Evolutionary conservation across 129 eudicot genomes (phyloP), one percentile per base, ranked within the genome.

Genomic region (Saussurea involucrata): DNA sequence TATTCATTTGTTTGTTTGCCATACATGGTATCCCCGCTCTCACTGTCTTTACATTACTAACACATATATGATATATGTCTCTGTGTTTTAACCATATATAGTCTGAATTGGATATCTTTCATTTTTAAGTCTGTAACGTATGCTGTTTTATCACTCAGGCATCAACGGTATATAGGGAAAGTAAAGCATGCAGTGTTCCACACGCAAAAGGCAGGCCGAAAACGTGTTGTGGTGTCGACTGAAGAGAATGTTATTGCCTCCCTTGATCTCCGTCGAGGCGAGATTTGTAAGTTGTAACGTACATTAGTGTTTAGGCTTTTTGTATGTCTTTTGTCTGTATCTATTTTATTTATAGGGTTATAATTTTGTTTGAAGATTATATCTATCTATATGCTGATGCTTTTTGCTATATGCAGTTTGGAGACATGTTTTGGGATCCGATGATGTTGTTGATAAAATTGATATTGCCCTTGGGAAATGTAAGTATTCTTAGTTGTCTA

Each of bases 391-490:
- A 21, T 78, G 68, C 73, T 70, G 79, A 76, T 27, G 20, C 24
- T 70, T 76, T 83, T 67, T n/a, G 34, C 66, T 83, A 22, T 25
- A 5, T 87, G 92, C 85, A 95, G 99, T 92, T 86, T 95, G 99
- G 99, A 84, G 99, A 80, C 97, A 95, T 82, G 91, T 95, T 89
- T 82, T 95, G 83, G 99, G 95, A 75, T 81, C 92, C 5, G 77
- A 87, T 31, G 99, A 95, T 71, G 85, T 74, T 25, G 74, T 95
- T 44, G 99, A 95, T 76, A 82, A 85, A 71, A 76, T 92, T 44
- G 95, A 90, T 78, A 80, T 92, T 24, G 99, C 96, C 15, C 97
- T 95, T 28, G 99, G 99, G 72, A 95, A 95, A 85, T 92, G 99
- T 95, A 81, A 86, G 78, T 63, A 8, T 6, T n/a, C 8, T 20